phyloP scores from a whole-genome alignment of 805 yeast species.

The Citeromyces nyonsensis region DNA sequence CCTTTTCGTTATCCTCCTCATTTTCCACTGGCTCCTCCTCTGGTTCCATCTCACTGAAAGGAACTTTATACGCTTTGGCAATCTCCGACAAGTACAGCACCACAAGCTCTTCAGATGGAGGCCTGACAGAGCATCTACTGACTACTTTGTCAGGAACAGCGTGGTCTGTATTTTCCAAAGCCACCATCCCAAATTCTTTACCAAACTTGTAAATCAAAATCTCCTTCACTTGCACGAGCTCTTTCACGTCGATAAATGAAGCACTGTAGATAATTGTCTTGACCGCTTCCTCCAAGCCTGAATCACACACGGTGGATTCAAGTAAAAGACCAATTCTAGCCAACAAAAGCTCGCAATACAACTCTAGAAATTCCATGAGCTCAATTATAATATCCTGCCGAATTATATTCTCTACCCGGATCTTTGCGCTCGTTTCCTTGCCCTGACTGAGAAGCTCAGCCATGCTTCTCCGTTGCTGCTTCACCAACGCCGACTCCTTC shows the following conservation, averaged over 20 bases:
- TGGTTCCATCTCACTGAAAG: slow-evolving; percentile 28
- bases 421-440: slow-evolving; percentile 70
- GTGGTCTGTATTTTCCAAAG: slow-evolving; percentile 30
- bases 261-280: slow-evolving; percentile 55
- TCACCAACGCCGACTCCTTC: slow-evolving; percentile 59
- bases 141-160: slow-evolving; percentile 57
- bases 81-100: slow-evolving; percentile 62
- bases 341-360: slow-evolving; percentile 66
- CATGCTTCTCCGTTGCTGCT: slow-evolving; percentile 53
- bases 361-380: slow-evolving; percentile 61
- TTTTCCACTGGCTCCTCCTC: slow-evolving; percentile 13
- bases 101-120: slow-evolving; percentile 56
- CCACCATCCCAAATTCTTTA: slow-evolving; percentile 42
- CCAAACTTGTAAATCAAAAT: slow-evolving; percentile 50
- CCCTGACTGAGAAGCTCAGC: slow-evolving; percentile 59
- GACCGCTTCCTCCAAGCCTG: slow-evolving; percentile 64
- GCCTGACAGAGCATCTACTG: slow-evolving; percentile 44
- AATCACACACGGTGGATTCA: slow-evolving; percentile 19
- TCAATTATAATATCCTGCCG: slow-evolving; percentile 73
- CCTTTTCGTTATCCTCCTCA: slow-evolving; percentile 7
- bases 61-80: slow-evolving; percentile 64
- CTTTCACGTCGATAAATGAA: slow-evolving; percentile 64
- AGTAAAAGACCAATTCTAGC: slow-evolving; percentile 58
- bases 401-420: slow-evolving; percentile 72
- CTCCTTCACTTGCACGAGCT: slow-evolving; percentile 45